These are phyloP conservation scores for Penicillium sp. DNA, from an alignment of 2,329 filamentous ascomycete genomes.

Conservation along the genomic window DNA sequence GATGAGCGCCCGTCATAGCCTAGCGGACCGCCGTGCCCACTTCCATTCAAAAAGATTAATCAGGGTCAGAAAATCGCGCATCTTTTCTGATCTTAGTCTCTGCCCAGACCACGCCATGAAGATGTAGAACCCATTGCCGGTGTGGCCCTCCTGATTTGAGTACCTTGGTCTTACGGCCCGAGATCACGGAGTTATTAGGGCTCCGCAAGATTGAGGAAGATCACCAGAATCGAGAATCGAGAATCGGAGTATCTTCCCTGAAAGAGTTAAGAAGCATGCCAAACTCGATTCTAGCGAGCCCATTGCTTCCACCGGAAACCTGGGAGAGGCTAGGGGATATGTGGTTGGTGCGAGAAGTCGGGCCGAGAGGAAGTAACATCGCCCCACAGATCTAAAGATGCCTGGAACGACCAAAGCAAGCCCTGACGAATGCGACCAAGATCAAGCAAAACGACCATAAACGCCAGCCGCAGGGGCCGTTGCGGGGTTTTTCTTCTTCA, in stretches of 20 bases:
- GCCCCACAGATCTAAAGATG: neutral
- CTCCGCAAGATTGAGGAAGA: neutral
- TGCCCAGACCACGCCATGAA: neutral
- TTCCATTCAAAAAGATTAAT: neutral
- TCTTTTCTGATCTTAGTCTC: neutral
- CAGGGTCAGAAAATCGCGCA: slow-evolving; percentile 1
- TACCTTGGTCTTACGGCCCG: neutral
- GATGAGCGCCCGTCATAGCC: neutral
- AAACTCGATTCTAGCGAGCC: neutral
- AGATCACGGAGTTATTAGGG: neutral
- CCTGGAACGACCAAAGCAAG: neutral
- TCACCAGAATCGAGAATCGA: neutral
- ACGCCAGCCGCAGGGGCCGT: slow-evolving; percentile 10
- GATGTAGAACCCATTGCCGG: neutral
- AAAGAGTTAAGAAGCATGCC: neutral
- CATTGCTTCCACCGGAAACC: neutral
- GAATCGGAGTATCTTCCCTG: neutral
- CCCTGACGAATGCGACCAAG: neutral
- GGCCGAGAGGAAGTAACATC: neutral
- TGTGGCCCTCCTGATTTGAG: neutral
- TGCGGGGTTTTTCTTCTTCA: slow-evolving; percentile 13
- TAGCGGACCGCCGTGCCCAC: neutral
- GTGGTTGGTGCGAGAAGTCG: neutral
- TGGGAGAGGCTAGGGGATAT: neutral
- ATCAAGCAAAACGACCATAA: neutral